Base-by-base conservation (phyloP, 257 asterid species). In the Anisodus acutangulus region DNA sequence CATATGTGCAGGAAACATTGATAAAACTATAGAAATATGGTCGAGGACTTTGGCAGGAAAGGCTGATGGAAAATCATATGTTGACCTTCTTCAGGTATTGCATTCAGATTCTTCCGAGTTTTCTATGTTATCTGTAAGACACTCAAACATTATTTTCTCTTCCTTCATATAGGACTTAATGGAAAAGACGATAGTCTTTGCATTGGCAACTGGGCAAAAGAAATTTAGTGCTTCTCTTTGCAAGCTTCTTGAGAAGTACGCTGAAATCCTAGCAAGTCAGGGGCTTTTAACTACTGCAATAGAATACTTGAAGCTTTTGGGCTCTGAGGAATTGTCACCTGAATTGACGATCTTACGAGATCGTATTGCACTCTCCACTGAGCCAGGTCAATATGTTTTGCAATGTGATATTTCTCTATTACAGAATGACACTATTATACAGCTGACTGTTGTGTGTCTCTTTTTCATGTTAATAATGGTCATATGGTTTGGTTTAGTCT, bases 1-100 rank as follows among this genome's bases (percentile, higher is more conserved):
- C 83, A 94, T 96, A 64, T 94, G 98, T 88, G 97, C 99, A 86
- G 98, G 98, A 85, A 96, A 94, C 87, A 96, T 96, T 72, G 99
- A 96, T 91, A 92, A 90, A 88, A 91, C 97, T 60, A 93, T 94
- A 82, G 98, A 93, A 87, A 96, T 94, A 78, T 96, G 99, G 99
- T 93, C 99, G 2, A 92, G 92, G 90, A 90, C 79, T 88, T 87
- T 96, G 81, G 88, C 97, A 66, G 66, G 79, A 59, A 94, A 90
- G 83, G 92, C 87, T 66, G 97, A 93, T 79, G 98, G 95, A 45
- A 96, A 92, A 88, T 90, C 98, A 57, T 96, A 93, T 81, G 89
- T 94, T 63, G 97, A 94, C 83, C 94, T 92, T 66, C 97, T 94
- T 82, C 98, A 94, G 95, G 99, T 93, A 80, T 78, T 84, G 82